Conservation (phyloP, 192 early-diverging fungal species). For the Gigaspora rosea region DNA sequence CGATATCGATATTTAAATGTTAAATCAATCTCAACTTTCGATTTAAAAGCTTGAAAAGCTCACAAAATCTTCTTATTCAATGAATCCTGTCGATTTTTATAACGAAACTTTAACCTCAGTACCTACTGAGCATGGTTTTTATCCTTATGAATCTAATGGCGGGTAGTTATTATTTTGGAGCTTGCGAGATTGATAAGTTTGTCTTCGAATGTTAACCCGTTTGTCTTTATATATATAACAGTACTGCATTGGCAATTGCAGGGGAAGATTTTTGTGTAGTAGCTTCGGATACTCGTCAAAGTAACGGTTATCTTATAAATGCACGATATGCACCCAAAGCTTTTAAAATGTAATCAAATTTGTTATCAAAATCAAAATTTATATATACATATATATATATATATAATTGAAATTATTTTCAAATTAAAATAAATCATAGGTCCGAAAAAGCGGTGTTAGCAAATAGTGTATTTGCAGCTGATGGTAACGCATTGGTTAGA, state of each 20-base stretch:
- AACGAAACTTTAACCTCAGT: not conserved
- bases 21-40: too few relatives aligned
- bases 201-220: not conserved
- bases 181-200: not conserved
- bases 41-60: too few relatives aligned
- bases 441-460: conserved; percentile 83
- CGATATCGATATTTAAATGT: too few relatives aligned
- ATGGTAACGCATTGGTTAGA: conserved; percentile 82
- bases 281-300: conserved; percentile 95
- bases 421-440: conserved; percentile 36
- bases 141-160: conserved; percentile 90
- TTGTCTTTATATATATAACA: not conserved
- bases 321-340: conserved; percentile 91
- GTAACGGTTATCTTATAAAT: conserved; percentile 94
- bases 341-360: conserved; percentile 64
- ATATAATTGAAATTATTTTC: conserved; percentile 2
- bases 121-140: conserved; percentile 60
- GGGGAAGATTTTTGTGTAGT: conserved; percentile 92
- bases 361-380: too few relatives aligned
- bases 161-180: conserved; percentile 46
- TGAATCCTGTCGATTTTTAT: not conserved
- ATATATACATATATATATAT: not conserved
- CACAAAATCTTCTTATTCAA: too few relatives aligned
- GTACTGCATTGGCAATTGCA: conserved; percentile 53
- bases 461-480: conserved; percentile 87